phyloP scores from a whole-genome alignment of 129 eudicot genomes.

The Lactuca saligna region DNA sequence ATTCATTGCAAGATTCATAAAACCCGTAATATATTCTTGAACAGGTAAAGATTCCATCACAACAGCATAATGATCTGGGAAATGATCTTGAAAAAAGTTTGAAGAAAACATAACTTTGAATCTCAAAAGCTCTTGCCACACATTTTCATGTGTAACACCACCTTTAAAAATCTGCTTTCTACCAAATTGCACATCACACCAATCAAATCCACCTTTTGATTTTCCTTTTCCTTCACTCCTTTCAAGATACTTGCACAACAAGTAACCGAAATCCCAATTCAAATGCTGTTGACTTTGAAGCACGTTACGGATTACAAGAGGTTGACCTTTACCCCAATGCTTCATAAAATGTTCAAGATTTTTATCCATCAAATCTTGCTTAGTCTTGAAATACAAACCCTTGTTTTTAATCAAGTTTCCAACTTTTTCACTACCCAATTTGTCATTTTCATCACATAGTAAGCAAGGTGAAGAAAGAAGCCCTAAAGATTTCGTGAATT shows the following conservation, averaged over 20 bases:
- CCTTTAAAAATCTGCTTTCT: slow-evolving; percentile 47
- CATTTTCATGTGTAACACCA: slow-evolving; percentile 39
- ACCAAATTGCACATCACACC: slow-evolving; percentile 64
- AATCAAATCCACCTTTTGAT: slow-evolving; percentile 43
- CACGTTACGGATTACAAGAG: slow-evolving; percentile 56
- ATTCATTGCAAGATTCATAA: slow-evolving; percentile 54
- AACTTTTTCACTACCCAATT: slow-evolving; percentile 24
- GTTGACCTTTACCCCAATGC: slow-evolving; percentile 84
- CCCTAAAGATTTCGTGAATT: slow-evolving; percentile 32
- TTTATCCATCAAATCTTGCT: slow-evolving; percentile 39
- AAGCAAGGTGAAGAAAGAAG: slow-evolving; percentile 36
- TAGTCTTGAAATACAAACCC: slow-evolving; percentile 45
- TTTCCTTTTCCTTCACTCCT: slow-evolving; percentile 25
- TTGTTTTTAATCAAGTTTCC: slow-evolving; percentile 14
- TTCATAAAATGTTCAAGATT: slow-evolving; percentile 60
- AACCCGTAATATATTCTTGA: slow-evolving; percentile 63
- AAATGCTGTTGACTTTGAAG: slow-evolving; percentile 33
- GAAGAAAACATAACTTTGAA: slow-evolving; percentile 60
- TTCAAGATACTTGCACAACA: slow-evolving; percentile 58
- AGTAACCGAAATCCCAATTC: slow-evolving; percentile 67
- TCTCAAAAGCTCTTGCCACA: slow-evolving; percentile 47
- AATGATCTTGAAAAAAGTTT: slow-evolving; percentile 51
- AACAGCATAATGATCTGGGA: slow-evolving; percentile 47
- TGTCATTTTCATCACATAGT: slow-evolving; percentile 39
- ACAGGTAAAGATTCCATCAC: slow-evolving; percentile 56